Base-by-base conservation (phyloP, 2,329 filamentous ascomycete genomes). In the Xylaria sp. region DNA sequence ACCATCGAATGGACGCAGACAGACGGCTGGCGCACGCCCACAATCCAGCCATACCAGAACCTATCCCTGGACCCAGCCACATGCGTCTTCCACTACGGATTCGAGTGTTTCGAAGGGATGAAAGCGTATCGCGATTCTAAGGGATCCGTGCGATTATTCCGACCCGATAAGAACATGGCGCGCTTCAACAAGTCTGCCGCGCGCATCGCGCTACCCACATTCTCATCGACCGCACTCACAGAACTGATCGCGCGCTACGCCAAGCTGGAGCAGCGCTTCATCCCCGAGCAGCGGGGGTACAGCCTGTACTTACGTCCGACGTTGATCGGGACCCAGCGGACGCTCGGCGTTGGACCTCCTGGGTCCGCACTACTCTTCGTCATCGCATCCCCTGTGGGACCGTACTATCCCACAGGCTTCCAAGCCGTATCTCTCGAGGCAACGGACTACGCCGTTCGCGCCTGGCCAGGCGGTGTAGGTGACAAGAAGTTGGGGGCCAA, bases 401-500 rank as follows among this genome's bases (percentile, higher is more conserved):
- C 96, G 1, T 99, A 99, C 86, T 99, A 97, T 82, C 95, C 94
- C 1, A 97, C 95, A 1, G 96, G 96, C 69, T 98, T 99, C 90
- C 98, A 98, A 85, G 96, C 96, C 68, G 89, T 99, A 59, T 94
- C 93, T 1, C 87, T 99, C 63, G 96, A 98, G 84, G 96, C 96
- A 30, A 98, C 96, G 61, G 92, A 97, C 83, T 97, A 97, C 81
- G 95, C 95, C 63, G 94, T 97, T 70, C 93, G 96, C 73, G 96
- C 96, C 65, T 99, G 96, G 96, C 96, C 96, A 55, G 96, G 96
- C 68, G 96, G 96, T 78, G 95, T 97, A 36, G 96, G 96, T 75
- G 94, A 98, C 85, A 97, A 96, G 89, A 99, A 99, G 85, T 90
- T 99, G 39, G 96, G 96, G 70, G 96, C 95, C 77, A 99, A 99